Percentiles rank a stretch among this genome's conserved stretches.
Evolutionary conservation across 2,329 filamentous ascomycete genomes (phyloP).

Genomic region (Sporothrix globosa): DNA sequence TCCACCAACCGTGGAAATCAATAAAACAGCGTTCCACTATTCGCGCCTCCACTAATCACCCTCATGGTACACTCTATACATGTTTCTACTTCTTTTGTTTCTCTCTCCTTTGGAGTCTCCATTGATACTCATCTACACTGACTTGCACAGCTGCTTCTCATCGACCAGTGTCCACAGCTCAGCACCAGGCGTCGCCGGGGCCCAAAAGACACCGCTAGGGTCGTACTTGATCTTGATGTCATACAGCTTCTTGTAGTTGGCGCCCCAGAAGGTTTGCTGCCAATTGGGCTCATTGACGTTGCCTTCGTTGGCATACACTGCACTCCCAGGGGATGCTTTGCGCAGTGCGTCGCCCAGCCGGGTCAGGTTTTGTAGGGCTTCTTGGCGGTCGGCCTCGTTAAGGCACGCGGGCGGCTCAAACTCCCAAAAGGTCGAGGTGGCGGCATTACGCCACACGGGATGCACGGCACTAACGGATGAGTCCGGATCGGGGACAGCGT

Average conservation of each 20-base stretch:
- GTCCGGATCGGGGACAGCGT: constrained; percentile 27
- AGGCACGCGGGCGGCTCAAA: constrained; percentile 25
- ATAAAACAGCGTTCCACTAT: neutral
- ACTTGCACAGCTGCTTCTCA: constrained; percentile 22
- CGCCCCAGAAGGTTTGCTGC: constrained; percentile 37
- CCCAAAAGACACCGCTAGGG: constrained; percentile 38
- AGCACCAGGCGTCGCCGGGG: constrained; percentile 33
- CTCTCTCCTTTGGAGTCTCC: neutral
- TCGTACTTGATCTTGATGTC: constrained; percentile 39
- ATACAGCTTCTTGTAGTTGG: constrained; percentile 35
- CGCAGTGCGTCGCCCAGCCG: constrained; percentile 30
- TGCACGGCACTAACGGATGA: constrained; percentile 29
- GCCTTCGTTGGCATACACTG: constrained; percentile 34
- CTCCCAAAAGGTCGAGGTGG: constrained; percentile 17
- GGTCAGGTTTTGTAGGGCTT: constrained; percentile 22
- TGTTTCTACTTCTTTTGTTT: neutral
- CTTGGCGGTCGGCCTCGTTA: neutral
- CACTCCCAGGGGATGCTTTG: constrained; percentile 27
- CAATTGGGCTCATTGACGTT: constrained; percentile 36
- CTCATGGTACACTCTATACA: neutral
- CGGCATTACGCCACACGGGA: constrained; percentile 32
- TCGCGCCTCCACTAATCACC: neutral
- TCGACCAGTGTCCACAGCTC: constrained; percentile 35
- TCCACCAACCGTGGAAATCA: neutral
- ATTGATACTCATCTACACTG: neutral